Evolutionary conservation across 148 eudicot genomes (phyloP), one percentile per base, ranked within the genome.

Genomic region (Dysphania ambrosioides): DNA sequence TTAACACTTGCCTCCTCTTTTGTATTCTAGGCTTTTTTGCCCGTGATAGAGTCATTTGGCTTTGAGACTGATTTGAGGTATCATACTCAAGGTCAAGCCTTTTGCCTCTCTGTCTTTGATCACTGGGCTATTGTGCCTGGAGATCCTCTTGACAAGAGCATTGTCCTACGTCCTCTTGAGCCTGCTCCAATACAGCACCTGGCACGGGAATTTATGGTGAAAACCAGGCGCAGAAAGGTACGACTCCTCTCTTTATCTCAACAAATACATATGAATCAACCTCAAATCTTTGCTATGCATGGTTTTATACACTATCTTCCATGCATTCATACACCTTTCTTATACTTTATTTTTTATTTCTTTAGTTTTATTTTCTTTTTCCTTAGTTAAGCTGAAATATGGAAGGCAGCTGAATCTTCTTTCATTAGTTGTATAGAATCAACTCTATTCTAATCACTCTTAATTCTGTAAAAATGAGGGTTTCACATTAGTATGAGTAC

Each of bases 81-180:
- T 79, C 97, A 92, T 71, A 96, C 99, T 66, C 99, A 96, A 80
- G 99, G 99, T 74, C 99, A 92, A 81, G 99, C 99, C 34, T 96
- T 96, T 79, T 87, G 93, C 72, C 77, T 81, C 21, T 92, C 99
- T 3, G 97, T 85, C 55, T 96, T 96, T 85, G 97, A 96, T 79
- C 97, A 96, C 62, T 96, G 99, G 97, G 97, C 93, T 63, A 92
- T 93, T 68, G 99, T 96, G 58, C 99, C 99, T 53, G 99, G 99
- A 23, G 99, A 96, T 73, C 99, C 99, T 6, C 87, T 96, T 51
- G 99, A 96, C 83, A 92, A 90, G 83, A 88, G 88, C 86, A 92
- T 96, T 35, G 97, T 92, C 42, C 74, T 96, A 29, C 88, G 97
- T 13, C 99, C 99, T 51, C 93, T 96, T 56, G 99, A 96, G 76